phyloP scores from a whole-genome alignment of 192 early-diverging fungal species.

The Linnemannia hyalina region DNA sequence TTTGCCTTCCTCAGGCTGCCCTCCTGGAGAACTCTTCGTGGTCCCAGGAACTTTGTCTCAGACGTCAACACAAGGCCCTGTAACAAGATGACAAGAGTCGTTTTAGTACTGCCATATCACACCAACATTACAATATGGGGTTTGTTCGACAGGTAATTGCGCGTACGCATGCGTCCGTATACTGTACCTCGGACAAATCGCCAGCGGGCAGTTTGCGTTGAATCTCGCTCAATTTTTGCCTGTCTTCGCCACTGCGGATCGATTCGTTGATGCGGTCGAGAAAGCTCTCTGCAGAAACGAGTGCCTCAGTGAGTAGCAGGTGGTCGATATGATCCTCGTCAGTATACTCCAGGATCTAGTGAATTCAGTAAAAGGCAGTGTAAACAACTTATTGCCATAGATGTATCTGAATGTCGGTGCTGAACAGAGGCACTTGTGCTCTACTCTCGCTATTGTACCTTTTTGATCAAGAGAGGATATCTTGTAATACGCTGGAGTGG shows the following conservation, averaged over 20 bases:
- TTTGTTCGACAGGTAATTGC: too few relatives aligned
- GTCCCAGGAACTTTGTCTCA: slow-evolving; percentile 68
- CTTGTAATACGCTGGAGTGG: slow-evolving; percentile 96
- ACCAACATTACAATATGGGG: too few relatives aligned
- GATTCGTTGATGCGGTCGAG: slow-evolving; percentile 90
- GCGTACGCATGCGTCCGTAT: not conserved
- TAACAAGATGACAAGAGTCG: not conserved
- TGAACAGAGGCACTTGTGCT: not conserved
- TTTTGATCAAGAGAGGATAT: slow-evolving; percentile 89
- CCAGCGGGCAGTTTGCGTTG: slow-evolving; percentile 71
- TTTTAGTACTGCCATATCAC: not conserved
- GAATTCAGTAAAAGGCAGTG: not conserved
- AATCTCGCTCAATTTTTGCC: slow-evolving; percentile 70
- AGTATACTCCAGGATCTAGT: slow-evolving; percentile 82
- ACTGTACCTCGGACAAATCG: slow-evolving; percentile 57
- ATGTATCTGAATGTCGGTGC: not conserved
- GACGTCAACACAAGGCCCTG: slow-evolving; percentile 70
- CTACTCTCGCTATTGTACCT: slow-evolving; percentile 55
- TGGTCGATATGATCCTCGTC: slow-evolving; percentile 85
- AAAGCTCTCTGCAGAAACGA: slow-evolving; percentile 74
- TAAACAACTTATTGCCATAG: not conserved
- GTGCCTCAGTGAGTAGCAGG: slow-evolving; percentile 70
- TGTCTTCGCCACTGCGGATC: slow-evolving; percentile 71
- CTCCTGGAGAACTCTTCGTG: slow-evolving; percentile 76
- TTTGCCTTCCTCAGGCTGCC: slow-evolving; percentile 81